Evolutionary conservation across 169 alveolate species (phyloP).

Genomic region (Theileria orientalis): DNA sequence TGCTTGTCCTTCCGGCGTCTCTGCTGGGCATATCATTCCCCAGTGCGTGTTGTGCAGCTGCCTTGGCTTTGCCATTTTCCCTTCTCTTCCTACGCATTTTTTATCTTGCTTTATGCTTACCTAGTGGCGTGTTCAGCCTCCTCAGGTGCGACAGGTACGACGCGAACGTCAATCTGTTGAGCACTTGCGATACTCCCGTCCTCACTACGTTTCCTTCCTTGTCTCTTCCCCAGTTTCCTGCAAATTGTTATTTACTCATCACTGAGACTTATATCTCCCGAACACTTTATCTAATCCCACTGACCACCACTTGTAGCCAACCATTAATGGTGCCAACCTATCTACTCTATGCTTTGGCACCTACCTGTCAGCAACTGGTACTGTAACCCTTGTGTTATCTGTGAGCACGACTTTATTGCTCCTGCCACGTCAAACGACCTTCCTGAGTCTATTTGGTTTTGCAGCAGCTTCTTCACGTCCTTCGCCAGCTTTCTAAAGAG

Average conservation of each 20-base stretch:
- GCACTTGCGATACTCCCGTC: conserved; percentile 96
- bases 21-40: conserved; percentile 99
- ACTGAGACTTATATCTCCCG: no score
- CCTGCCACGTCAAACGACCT: conserved; percentile 89
- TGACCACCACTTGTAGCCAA: no score
- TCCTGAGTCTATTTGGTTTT: conserved; percentile 88
- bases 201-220: conserved; percentile 94
- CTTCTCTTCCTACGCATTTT: conserved; percentile 81
- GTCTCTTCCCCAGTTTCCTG: conserved; percentile 97
- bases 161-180: conserved; percentile 97
- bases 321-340: conserved; percentile 94
- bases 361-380: conserved; percentile 73
- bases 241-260: neutral
- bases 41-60: conserved; percentile 99
- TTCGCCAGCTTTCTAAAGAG: conserved; percentile 91
- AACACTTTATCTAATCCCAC: no score
- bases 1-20: conserved; percentile 99
- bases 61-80: conserved; percentile 99
- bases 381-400: conserved; percentile 88
- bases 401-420: conserved; percentile 85
- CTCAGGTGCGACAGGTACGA: conserved; percentile 98
- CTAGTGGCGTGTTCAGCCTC: conserved; percentile 98
- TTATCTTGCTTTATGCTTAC: conserved; percentile 27
- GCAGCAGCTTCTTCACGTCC: conserved; percentile 89
- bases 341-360: no score